phyloP scores from a whole-genome alignment of 768 basidiomycete species.

The Mrakia blollopis region DNA sequence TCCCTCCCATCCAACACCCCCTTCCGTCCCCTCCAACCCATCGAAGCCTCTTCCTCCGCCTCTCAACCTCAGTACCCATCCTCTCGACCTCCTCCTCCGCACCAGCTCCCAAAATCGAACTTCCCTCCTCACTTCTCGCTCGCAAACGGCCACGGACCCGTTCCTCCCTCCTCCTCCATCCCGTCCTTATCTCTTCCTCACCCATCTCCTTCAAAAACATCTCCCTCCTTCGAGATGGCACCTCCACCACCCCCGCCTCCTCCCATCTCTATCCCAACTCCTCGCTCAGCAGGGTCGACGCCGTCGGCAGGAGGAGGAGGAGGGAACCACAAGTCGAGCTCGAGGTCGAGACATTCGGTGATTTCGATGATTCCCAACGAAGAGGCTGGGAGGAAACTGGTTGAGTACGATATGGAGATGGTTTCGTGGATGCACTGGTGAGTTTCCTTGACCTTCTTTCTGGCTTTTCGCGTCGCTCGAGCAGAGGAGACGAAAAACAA shows the following conservation, averaged over 20 bases:
- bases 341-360: neutral
- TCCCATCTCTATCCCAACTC: conserved; percentile 7
- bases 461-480: neutral
- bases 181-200: neutral
- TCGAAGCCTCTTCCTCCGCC: neutral
- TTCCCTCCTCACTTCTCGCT: neutral
- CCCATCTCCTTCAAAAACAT: neutral
- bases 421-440: conserved; percentile 28
- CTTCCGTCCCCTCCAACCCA: neutral
- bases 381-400: conserved; percentile 21
- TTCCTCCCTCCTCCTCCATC: neutral
- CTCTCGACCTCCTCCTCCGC: neutral
- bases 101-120: neutral
- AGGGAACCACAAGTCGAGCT: neutral
- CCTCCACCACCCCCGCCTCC: conserved; percentile 5
- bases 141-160: neutral
- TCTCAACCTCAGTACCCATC: neutral
- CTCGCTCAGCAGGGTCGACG: neutral
- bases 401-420: conserved; percentile 27
- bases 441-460: neutral
- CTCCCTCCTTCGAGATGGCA: neutral
- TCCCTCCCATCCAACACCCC: neutral
- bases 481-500: too few species aligned
- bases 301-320: neutral
- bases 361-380: conserved; percentile 18